Conservation (phyloP, 129 eudicot genomes). For the Centaurea solstitialis region DNA sequence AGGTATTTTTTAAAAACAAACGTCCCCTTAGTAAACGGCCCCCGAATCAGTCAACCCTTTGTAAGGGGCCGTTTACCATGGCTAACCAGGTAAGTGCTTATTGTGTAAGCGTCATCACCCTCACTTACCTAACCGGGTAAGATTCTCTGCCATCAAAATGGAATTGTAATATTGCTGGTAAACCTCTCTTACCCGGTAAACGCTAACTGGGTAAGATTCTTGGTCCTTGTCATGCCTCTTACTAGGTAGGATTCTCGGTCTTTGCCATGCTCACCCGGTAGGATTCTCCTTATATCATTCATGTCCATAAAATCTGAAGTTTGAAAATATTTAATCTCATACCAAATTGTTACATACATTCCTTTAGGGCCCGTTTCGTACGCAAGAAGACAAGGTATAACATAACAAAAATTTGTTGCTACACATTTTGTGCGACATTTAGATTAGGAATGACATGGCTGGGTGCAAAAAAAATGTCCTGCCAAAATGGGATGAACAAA, state of each 20-base stretch:
- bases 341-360: not conserved
- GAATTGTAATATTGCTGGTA: too few relatives aligned
- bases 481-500: not conserved
- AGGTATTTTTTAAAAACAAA: too few relatives aligned
- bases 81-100: too few relatives aligned
- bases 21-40: too few relatives aligned
- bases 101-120: too few relatives aligned
- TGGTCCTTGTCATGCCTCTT: too few relatives aligned
- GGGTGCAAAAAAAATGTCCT: not conserved
- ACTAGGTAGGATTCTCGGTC: too few relatives aligned
- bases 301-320: not conserved
- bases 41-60: not conserved
- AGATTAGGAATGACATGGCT: not conserved
- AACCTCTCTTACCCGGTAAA: too few relatives aligned
- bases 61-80: not conserved
- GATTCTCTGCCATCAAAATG: too few relatives aligned
- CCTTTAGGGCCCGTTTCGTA: not conserved
- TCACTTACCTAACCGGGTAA: too few relatives aligned
- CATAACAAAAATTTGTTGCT: not conserved
- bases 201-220: too few relatives aligned
- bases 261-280: too few relatives aligned
- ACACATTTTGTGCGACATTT: not conserved
- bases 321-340: not conserved
- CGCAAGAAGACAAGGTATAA: not conserved
- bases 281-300: not conserved